These are phyloP conservation scores for Kwoniella mangroviensis DNA, from an alignment of 768 basidiomycete species.

Conservation along the genomic window DNA sequence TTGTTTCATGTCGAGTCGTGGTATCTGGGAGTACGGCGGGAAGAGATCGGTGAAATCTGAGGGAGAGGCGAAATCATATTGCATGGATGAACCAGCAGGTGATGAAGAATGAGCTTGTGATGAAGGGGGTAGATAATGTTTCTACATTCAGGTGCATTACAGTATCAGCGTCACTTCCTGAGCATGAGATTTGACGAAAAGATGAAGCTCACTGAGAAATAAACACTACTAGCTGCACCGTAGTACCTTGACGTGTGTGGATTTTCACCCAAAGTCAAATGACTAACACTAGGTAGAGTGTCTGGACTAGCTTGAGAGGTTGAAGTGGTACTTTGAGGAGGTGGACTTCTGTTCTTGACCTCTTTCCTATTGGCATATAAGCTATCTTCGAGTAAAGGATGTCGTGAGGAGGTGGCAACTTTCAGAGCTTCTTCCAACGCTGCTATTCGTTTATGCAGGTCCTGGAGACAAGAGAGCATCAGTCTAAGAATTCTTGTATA, in stretches of 20 bases:
- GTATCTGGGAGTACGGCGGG: conserved; percentile 7
- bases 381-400: conserved; percentile 15
- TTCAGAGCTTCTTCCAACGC: conserved; percentile 23
- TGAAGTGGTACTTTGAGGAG: not conserved
- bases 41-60: conserved; percentile 22
- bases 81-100: conserved; percentile 1
- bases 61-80: conserved; percentile 12
- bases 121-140: conserved; percentile 10
- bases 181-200: not conserved
- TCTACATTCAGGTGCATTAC: not conserved
- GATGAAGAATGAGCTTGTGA: conserved; percentile 4
- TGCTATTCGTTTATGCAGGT: conserved; percentile 20
- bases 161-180: not conserved
- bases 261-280: conserved; percentile 25
- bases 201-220: conserved; percentile 28
- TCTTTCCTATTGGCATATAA: conserved; percentile 21
- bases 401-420: conserved; percentile 11
- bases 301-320: not conserved
- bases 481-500: not conserved
- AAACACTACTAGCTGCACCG: conserved; percentile 34
- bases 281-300: conserved; percentile 16
- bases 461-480: conserved; percentile 1
- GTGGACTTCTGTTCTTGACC: conserved; percentile 11
- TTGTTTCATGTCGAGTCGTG: conserved; percentile 14
- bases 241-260: conserved; percentile 30